Percentiles rank a stretch among this genome's conserved stretches.
phyloP scores from a whole-genome alignment of 345 rosid species.

The Eucalyptus curtisii region DNA sequence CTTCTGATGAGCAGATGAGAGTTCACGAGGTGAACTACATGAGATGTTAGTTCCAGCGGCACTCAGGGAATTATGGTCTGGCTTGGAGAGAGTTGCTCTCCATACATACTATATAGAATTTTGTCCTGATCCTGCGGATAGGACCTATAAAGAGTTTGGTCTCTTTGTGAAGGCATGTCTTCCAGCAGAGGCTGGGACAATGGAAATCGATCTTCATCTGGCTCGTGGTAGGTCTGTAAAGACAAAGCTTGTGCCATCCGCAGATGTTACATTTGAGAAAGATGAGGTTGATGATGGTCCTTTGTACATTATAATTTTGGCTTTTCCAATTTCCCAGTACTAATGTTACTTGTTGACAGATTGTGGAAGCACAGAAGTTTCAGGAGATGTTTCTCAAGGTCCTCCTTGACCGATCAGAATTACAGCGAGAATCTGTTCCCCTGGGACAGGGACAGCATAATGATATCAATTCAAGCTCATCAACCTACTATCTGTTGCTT shows the following conservation, averaged over 20 bases:
- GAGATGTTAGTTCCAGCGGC: constrained; percentile 69
- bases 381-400: constrained; percentile 77
- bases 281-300: constrained; percentile 41
- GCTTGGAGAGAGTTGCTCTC: constrained; percentile 9
- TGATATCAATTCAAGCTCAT: constrained; percentile 19
- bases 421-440: constrained; percentile 38
- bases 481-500: constrained; percentile 73
- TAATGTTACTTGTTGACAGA: constrained; percentile 23
- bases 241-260: constrained; percentile 47
- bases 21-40: constrained; percentile 46
- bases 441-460: constrained; percentile 42
- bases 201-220: constrained; percentile 82
- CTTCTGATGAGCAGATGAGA: constrained; percentile 31
- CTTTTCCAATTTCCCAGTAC: not conserved
- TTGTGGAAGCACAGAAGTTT: constrained; percentile 44
- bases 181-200: constrained; percentile 64
- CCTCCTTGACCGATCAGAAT: constrained; percentile 52
- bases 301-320: not conserved
- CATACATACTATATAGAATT: constrained; percentile 49
- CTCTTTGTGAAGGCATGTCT: constrained; percentile 72
- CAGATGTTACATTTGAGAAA: constrained; percentile 20
- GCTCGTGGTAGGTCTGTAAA: constrained; percentile 65
- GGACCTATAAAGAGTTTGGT: constrained; percentile 63
- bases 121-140: constrained; percentile 60
- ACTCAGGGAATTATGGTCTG: constrained; percentile 50